Base-by-base conservation (phyloP, 768 basidiomycete genomes). In the Psilocybe tampanensis region DNA sequence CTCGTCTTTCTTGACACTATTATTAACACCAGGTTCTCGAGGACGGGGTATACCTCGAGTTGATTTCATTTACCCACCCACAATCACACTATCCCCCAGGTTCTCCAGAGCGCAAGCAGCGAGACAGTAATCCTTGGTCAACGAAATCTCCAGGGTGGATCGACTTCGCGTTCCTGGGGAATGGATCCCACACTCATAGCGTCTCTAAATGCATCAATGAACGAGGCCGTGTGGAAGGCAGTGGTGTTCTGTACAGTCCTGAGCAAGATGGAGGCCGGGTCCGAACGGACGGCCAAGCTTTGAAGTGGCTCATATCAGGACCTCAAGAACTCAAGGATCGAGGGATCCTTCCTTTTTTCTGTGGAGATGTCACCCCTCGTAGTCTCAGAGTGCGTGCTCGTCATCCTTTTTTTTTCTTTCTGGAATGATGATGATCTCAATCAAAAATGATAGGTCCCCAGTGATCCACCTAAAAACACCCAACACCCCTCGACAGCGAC, bases 341-440 rank as follows among this genome's bases (percentile, higher is more conserved):
- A 11, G 79, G 80, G 2, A 61, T 64, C 1, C 67, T 85, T 17
- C 89, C 89, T 7, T 91, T 91, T 65, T 91, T 86, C 68, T 91
- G 90, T 62, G 86, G 86, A 12, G 89, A 91, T 64, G 71, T 89
- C 2, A 89, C 88, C 2, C 82, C 86, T 2, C 72, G 89, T 47
- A 60, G 69, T 2, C 76, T 78, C 69, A 75, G 89, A 68, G 90
- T 87, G 62, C 17, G 82, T 71, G n/a, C n/a, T 41, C 13, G 8
- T 41, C 17, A 21, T 47, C 2, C 22, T 36, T 7, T 19, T 39
- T 36, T 13, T 18, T 23, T 12, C 17, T 12, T 22, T 22, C 12
- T 36, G 42, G 21, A 15, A 22, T n/a, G 4, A 44, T 19, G 22
- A 23, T 26, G 2, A 21, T 47, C 22, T 33, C 3, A 15, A 8